These are phyloP conservation scores for Magnolia officinalis DNA, from an alignment of 164 flowering plant genomes.

Conservation along the genomic window DNA sequence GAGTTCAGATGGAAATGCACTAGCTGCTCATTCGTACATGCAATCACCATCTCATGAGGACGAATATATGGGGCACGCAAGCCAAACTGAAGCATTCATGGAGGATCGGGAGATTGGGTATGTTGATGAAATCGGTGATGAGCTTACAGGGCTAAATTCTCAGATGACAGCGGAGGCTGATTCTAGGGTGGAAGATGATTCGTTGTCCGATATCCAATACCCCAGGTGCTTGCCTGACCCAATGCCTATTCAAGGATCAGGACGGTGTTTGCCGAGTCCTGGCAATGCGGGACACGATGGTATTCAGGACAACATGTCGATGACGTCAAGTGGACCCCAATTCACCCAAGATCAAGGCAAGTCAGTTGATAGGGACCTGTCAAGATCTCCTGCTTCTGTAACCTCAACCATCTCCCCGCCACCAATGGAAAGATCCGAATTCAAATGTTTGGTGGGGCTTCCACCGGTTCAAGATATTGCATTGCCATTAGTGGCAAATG, in stretches of 20 bases:
- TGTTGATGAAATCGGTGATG: slow-evolving; percentile 23
- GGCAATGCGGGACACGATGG: slow-evolving; percentile 48
- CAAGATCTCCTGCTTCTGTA: slow-evolving; percentile 60
- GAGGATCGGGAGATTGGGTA: neutral
- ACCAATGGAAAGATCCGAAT: slow-evolving; percentile 21
- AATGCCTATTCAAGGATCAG: slow-evolving; percentile 70
- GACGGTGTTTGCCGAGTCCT: slow-evolving; percentile 9
- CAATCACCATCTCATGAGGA: neutral
- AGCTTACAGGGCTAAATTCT: slow-evolving; percentile 2
- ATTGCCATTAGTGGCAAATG: slow-evolving; percentile 9
- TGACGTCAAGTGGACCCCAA: slow-evolving; percentile 42
- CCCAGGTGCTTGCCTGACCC: slow-evolving; percentile 26
- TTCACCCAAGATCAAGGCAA: slow-evolving; percentile 46
- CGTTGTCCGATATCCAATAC: slow-evolving; percentile 33
- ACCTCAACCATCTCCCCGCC: slow-evolving; percentile 51
- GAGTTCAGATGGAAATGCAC: neutral
- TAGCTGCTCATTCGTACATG: neutral
- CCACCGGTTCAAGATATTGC: slow-evolving; percentile 20
- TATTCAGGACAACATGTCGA: slow-evolving; percentile 58
- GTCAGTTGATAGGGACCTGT: slow-evolving; percentile 39
- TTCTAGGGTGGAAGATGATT: slow-evolving; percentile 27
- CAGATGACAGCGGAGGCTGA: slow-evolving; percentile 17
- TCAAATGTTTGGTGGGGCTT: slow-evolving; percentile 19
- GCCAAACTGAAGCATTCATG: too few relatives aligned
- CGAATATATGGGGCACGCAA: neutral